Conservation (phyloP, 2,329 filamentous ascomycete species). For the Fusarium sacchari region DNA sequence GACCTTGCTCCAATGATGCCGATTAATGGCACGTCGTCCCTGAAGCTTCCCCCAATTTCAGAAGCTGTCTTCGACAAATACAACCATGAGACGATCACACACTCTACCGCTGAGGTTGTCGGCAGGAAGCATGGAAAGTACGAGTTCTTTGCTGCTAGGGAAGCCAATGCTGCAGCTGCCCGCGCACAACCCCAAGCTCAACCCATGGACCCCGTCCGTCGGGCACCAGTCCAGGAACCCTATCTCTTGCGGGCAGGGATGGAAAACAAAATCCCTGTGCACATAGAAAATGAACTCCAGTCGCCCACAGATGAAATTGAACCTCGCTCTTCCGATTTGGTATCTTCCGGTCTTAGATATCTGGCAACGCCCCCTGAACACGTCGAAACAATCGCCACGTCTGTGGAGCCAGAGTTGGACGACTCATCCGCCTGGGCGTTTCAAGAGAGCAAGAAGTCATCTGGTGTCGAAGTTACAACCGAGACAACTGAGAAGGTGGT, state of each 20-base stretch:
- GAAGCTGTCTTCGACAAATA: slow-evolving; percentile 18
- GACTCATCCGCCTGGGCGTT: slow-evolving; percentile 47
- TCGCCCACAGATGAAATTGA: background rate
- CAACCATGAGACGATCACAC: background rate
- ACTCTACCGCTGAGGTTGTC: slow-evolving; percentile 43
- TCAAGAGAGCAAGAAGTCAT: slow-evolving; percentile 42
- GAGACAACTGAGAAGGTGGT: background rate
- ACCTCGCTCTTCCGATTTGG: slow-evolving; percentile 33
- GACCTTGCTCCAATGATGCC: slow-evolving; percentile 15
- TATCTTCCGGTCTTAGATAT: slow-evolving; percentile 48
- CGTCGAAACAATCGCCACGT: background rate
- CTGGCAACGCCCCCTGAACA: slow-evolving; percentile 33
- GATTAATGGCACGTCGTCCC: background rate
- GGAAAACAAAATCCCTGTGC: background rate
- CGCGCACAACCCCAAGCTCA: background rate
- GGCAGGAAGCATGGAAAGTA: slow-evolving; percentile 51
- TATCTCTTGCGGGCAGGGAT: background rate
- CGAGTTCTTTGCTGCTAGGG: slow-evolving; percentile 54
- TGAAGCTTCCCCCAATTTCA: slow-evolving; percentile 34
- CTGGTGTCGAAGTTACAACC: background rate
- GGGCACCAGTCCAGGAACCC: background rate
- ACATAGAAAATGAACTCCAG: background rate
- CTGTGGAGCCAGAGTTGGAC: slow-evolving; percentile 25
- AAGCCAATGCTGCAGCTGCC: slow-evolving; percentile 41
- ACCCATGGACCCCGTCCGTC: background rate